Conservation (phyloP, 495 filamentous ascomycete species). For the Penicillium maclennaniae region DNA sequence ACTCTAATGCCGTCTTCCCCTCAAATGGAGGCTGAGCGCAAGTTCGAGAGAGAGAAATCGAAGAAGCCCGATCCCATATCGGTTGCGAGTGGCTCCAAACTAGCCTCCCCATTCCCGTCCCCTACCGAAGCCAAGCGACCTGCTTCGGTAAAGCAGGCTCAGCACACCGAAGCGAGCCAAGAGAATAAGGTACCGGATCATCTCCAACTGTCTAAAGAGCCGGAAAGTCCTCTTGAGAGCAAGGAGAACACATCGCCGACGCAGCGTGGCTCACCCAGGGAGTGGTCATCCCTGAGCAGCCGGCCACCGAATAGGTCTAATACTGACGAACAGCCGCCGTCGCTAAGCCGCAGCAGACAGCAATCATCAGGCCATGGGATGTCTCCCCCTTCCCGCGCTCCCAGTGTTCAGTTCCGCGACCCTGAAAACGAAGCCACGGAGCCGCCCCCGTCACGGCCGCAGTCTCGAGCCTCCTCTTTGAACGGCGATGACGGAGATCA, state of each 20-base stretch:
- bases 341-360: slow-evolving; percentile 19
- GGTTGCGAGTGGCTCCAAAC: slow-evolving; percentile 21
- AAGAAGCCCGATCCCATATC: slow-evolving; percentile 24
- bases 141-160: slow-evolving; percentile 14
- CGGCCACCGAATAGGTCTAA: slow-evolving; percentile 28
- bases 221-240: slow-evolving; percentile 1
- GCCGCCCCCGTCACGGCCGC: slow-evolving; percentile 45
- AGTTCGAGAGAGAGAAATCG: slow-evolving; percentile 14
- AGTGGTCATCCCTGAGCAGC: slow-evolving; percentile 24
- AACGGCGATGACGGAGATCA: slow-evolving; percentile 52
- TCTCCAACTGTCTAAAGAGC: slow-evolving; percentile 2
- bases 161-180: slow-evolving; percentile 5
- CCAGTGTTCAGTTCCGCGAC: slow-evolving; percentile 63
- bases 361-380: slow-evolving; percentile 30
- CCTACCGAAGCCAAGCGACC: slow-evolving; percentile 29
- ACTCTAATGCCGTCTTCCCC: slow-evolving; percentile 15
- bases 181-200: slow-evolving; percentile 4
- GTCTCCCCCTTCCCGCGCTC: slow-evolving; percentile 46
- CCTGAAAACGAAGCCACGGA: slow-evolving; percentile 44
- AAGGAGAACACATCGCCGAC: slow-evolving; percentile 25
- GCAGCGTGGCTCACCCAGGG: slow-evolving; percentile 18
- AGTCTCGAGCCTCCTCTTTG: slow-evolving; percentile 54
- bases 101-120: slow-evolving; percentile 35
- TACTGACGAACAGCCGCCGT: slow-evolving; percentile 19
- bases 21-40: slow-evolving; percentile 22